Evolutionary conservation across 108 stramenopile genomes (phyloP).

Genomic region (Skeletonema menzelii): DNA sequence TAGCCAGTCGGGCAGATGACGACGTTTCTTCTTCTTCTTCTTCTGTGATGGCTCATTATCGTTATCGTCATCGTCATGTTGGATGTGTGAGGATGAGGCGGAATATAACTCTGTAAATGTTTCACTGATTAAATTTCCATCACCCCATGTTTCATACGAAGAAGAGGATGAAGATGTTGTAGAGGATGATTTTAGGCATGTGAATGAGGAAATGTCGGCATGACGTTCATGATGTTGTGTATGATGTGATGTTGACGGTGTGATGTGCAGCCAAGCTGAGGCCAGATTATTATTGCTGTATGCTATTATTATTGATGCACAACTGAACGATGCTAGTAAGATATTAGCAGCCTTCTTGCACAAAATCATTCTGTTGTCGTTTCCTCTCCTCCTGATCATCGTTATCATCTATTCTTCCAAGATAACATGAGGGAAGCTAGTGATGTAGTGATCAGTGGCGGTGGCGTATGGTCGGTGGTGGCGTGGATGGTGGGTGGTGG

Average conservation of each 20-base stretch:
- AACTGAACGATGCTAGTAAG: background rate
- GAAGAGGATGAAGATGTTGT: background rate
- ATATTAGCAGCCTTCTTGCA: background rate
- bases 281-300: background rate
- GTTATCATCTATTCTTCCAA: too few species aligned
- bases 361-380: too few species aligned
- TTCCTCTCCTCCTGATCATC: too few species aligned
- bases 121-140: constrained; percentile 42
- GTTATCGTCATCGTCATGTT: too few species aligned
- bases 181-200: background rate
- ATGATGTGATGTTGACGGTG: too few species aligned
- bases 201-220: background rate
- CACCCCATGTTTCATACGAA: constrained; percentile 43
- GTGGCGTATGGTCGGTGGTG: too few species aligned
- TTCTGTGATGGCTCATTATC: too few species aligned
- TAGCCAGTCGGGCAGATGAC: constrained; percentile 65
- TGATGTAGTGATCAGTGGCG: too few species aligned
- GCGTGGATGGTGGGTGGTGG: too few species aligned
- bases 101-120: constrained; percentile 68
- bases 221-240: background rate
- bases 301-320: background rate
- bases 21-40: background rate
- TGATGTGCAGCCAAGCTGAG: background rate
- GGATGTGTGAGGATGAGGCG: too few species aligned
- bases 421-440: too few species aligned